Evolutionary conservation across 2,329 filamentous ascomycete genomes (phyloP).

Genomic region (Elsinoe batatas): DNA sequence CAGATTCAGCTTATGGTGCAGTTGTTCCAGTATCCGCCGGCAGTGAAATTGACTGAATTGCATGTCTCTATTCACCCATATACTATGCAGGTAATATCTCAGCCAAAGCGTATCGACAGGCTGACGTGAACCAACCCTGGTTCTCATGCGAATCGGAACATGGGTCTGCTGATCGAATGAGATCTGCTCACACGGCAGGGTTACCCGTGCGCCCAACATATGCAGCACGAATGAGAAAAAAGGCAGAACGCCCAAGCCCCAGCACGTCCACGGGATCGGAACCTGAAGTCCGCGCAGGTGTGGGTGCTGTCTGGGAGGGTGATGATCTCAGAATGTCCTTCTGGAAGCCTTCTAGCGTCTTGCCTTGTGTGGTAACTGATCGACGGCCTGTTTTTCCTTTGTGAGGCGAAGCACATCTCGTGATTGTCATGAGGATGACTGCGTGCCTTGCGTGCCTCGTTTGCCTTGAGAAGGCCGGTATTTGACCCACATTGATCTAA

Average conservation of each 20-base stretch:
- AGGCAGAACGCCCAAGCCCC: not conserved
- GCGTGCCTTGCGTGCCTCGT: no score
- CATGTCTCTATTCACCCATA: not conserved
- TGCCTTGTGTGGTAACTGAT: slow-evolving; percentile 1
- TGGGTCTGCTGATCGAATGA: slow-evolving; percentile 11
- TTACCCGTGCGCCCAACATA: not conserved
- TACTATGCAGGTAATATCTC: not conserved
- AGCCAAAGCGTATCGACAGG: not conserved
- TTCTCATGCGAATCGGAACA: not conserved
- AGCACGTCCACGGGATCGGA: not conserved
- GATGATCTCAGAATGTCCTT: slow-evolving; percentile 3
- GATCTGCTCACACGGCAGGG: not conserved
- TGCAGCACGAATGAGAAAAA: not conserved
- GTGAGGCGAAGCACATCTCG: slow-evolving; percentile 3
- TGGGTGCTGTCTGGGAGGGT: slow-evolving; percentile 4
- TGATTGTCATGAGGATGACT: not conserved
- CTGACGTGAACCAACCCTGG: not conserved
- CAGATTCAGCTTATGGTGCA: not conserved
- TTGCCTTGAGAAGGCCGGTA: no score
- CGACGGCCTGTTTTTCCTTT: not conserved
- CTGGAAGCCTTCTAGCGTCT: slow-evolving; percentile 11
- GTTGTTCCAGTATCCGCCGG: not conserved
- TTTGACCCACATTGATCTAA: no score
- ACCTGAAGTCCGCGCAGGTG: not conserved
- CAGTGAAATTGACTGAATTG: not conserved